Percentiles rank a stretch among this genome's conserved stretches.
Conservation (phyloP, 129 eudicot species). For the Apium graveolens region DNA sequence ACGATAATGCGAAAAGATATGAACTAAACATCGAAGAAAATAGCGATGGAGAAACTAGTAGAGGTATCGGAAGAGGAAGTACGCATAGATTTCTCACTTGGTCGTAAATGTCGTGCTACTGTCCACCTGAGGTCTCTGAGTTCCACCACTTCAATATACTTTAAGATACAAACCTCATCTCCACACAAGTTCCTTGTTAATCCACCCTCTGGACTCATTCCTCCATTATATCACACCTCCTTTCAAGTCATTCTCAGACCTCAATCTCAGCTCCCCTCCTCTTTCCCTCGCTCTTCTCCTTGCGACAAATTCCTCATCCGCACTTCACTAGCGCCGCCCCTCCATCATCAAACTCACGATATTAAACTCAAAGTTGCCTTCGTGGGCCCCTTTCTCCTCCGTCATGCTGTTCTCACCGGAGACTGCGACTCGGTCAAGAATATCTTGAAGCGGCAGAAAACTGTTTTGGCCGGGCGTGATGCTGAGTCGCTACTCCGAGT, state of each 20-base stretch:
- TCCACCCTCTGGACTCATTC: slow-evolving; percentile 59
- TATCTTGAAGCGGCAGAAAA: slow-evolving; percentile 37
- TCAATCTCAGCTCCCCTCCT: slow-evolving; percentile 48
- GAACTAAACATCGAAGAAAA: too few relatives aligned
- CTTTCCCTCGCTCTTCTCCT: slow-evolving; percentile 55
- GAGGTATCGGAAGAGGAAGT: slow-evolving; percentile 49
- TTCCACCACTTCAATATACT: slow-evolving; percentile 38
- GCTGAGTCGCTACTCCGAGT: slow-evolving; percentile 46
- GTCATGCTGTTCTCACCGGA: slow-evolving; percentile 40
- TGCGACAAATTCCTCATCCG: slow-evolving; percentile 59
- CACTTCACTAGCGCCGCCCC: slow-evolving; percentile 27
- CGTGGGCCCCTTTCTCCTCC: slow-evolving; percentile 49
- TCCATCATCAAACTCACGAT: slow-evolving; percentile 20
- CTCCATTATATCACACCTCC: slow-evolving; percentile 57
- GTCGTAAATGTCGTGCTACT: slow-evolving; percentile 58
- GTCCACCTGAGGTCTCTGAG: slow-evolving; percentile 40
- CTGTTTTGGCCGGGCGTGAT: slow-evolving; percentile 28
- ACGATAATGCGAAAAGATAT: too few relatives aligned
- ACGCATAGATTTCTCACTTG: slow-evolving; percentile 43
- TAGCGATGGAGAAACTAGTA: slow-evolving; percentile 60
- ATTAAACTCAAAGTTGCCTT: slow-evolving; percentile 61
- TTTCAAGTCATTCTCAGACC: slow-evolving; percentile 70
- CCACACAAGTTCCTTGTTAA: slow-evolving; percentile 70
- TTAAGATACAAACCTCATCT: slow-evolving; percentile 70
- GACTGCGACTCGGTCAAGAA: slow-evolving; percentile 40